Evolutionary conservation across 192 early-diverging fungal genomes (phyloP).

Genomic region (Mortierella antarctica): DNA sequence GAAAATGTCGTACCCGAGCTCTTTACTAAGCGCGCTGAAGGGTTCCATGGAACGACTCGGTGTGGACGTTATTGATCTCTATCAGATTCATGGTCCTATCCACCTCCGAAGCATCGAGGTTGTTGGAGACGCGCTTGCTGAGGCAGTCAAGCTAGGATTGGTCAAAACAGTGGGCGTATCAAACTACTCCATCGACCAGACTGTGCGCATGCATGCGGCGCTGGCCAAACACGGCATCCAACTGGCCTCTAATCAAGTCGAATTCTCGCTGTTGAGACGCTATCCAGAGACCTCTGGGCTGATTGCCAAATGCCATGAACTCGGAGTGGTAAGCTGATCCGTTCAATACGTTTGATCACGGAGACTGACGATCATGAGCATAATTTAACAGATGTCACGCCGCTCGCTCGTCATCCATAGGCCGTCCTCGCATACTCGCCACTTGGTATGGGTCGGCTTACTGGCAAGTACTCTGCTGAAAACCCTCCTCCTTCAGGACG

Average conservation of each 20-base stretch:
- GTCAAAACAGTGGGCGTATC: slow-evolving; percentile 63
- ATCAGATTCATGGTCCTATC: slow-evolving; percentile 64
- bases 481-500: slow-evolving; percentile 44
- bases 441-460: slow-evolving; percentile 77
- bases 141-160: slow-evolving; percentile 57
- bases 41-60: slow-evolving; percentile 60
- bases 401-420: too few relatives aligned
- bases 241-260: slow-evolving; percentile 61
- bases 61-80: slow-evolving; percentile 56
- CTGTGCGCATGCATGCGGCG: slow-evolving; percentile 55
- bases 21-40: slow-evolving; percentile 53
- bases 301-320: slow-evolving; percentile 75
- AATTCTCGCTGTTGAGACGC: slow-evolving; percentile 65
- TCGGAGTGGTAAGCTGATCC: slow-evolving; percentile 59
- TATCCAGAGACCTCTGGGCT: slow-evolving; percentile 76
- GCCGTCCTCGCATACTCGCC: slow-evolving; percentile 80
- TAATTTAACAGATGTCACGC: too few relatives aligned
- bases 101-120: slow-evolving; percentile 59
- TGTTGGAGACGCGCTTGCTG: slow-evolving; percentile 58
- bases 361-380: too few relatives aligned
- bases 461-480: slow-evolving; percentile 62
- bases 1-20: slow-evolving; percentile 20
- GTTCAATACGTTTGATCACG: too few relatives aligned
- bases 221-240: slow-evolving; percentile 56
- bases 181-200: slow-evolving; percentile 58